Conservation (phyloP, 345 rosid genomes). For the Eucalyptus grandis region DNA sequence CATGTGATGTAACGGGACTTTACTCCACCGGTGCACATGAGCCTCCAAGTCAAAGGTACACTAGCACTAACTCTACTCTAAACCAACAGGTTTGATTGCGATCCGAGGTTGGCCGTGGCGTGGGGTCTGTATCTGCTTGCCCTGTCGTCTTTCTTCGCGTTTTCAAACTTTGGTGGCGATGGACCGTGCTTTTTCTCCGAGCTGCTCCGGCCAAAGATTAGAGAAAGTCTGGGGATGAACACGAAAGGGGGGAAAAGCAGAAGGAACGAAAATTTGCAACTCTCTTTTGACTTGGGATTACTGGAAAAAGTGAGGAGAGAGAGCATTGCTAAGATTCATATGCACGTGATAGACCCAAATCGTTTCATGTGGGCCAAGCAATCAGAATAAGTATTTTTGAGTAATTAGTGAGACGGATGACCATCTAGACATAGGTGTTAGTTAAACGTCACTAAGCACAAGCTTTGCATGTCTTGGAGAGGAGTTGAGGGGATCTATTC, state of each 20-base stretch:
- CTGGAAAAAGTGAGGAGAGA: neutral
- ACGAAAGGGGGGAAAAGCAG: neutral
- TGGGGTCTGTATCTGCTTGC: neutral
- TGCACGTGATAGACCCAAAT: neutral
- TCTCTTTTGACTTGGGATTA: neutral
- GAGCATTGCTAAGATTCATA: neutral
- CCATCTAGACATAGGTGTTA: neutral
- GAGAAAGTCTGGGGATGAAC: neutral
- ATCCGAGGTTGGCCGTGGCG: neutral
- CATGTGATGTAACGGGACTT: neutral
- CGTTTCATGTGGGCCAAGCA: neutral
- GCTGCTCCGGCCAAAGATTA: neutral
- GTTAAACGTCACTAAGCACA: neutral
- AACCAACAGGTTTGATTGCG: neutral
- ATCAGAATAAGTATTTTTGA: neutral
- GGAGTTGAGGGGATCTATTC: accelerated
- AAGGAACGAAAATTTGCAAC: neutral
- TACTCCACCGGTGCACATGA: neutral
- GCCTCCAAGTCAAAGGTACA: neutral
- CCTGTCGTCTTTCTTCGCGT: neutral
- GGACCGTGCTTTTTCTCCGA: neutral
- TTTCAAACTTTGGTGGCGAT: neutral
- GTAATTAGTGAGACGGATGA: neutral
- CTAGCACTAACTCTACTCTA: neutral
- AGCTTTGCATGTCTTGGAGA: neutral